Percentiles rank a stretch among this genome's conserved stretches.
phyloP scores from a whole-genome alignment of 768 basidiomycete genomes.

The Mycena kentingensis region DNA sequence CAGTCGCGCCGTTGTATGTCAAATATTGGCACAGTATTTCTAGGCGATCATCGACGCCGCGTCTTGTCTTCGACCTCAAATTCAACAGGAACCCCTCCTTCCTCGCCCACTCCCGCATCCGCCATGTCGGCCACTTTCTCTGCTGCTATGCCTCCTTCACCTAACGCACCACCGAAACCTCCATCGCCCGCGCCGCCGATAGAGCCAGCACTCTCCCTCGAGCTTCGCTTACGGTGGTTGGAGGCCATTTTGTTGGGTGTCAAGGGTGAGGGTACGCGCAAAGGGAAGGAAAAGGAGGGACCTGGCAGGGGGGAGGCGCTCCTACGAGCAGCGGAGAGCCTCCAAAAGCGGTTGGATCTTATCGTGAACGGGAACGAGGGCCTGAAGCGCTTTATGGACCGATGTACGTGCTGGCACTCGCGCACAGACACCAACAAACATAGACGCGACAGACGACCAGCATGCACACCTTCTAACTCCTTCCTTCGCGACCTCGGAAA shows the following conservation, averaged over 20 bases:
- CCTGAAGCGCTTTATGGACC: slow-evolving; percentile 71
- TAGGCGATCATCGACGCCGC: slow-evolving; percentile 74
- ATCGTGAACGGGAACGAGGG: slow-evolving; percentile 71
- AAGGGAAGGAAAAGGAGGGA: slow-evolving; percentile 43
- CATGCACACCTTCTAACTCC: slow-evolving; percentile 76
- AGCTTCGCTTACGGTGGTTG: slow-evolving; percentile 76
- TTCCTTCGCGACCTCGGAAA: slow-evolving; percentile 66
- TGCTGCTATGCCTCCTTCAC: slow-evolving; percentile 24
- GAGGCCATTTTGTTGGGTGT: slow-evolving; percentile 76
- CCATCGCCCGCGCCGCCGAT: slow-evolving; percentile 39
- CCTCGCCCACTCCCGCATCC: slow-evolving; percentile 43
- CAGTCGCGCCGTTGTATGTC: slow-evolving; percentile 40
- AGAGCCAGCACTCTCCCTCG: slow-evolving; percentile 67
- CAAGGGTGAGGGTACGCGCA: slow-evolving; percentile 43
- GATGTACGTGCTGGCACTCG: no score
- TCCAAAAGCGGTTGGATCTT: slow-evolving; percentile 57
- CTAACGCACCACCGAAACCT: slow-evolving; percentile 23
- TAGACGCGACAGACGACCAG: slow-evolving; percentile 82
- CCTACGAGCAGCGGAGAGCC: slow-evolving; percentile 56
- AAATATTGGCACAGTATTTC: slow-evolving; percentile 74
- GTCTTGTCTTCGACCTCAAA: slow-evolving; percentile 58
- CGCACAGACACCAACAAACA: no score
- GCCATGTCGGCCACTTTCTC: slow-evolving; percentile 39
- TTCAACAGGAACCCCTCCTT: slow-evolving; percentile 40
- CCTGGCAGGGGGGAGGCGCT: slow-evolving; percentile 59